These are phyloP conservation scores for Aspergillus transmontanensis DNA, from an alignment of 2,329 filamentous ascomycete species.

Conservation along the genomic window DNA sequence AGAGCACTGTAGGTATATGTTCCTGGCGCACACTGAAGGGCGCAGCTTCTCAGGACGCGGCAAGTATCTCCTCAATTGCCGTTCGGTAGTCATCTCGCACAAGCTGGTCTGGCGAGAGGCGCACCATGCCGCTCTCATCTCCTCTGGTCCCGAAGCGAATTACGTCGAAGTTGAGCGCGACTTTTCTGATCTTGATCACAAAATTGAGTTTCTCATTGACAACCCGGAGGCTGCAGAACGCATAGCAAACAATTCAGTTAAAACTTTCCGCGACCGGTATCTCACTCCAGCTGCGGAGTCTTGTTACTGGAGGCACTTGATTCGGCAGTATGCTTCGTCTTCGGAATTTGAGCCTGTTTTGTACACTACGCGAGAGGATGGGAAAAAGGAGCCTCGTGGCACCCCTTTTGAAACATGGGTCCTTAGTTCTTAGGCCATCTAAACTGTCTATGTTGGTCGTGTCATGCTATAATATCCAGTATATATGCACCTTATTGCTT, in stretches of 20 bases:
- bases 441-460: not conserved
- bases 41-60: conserved; percentile 57
- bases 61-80: conserved; percentile 57
- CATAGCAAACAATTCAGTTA: conserved; percentile 54
- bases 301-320: conserved; percentile 58
- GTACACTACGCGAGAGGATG: conserved; percentile 31
- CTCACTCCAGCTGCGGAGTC: conserved; percentile 57
- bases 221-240: conserved; percentile 48
- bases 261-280: conserved; percentile 55
- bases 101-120: conserved; percentile 52
- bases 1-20: conserved; percentile 59
- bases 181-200: conserved; percentile 58
- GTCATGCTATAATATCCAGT: not conserved
- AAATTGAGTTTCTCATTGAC: conserved; percentile 47
- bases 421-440: conserved; percentile 21
- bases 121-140: conserved; percentile 50
- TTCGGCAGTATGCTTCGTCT: conserved; percentile 40
- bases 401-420: conserved; percentile 47
- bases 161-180: conserved; percentile 53
- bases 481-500: not conserved
- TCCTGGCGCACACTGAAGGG: conserved; percentile 57
- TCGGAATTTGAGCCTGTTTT: conserved; percentile 47
- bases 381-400: conserved; percentile 35
- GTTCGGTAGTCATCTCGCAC: conserved; percentile 53
- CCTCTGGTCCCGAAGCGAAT: conserved; percentile 52